Percentiles rank a stretch among this genome's conserved stretches.
Conservation (phyloP, 2,329 filamentous ascomycete genomes). For the Fusarium beomiforme region DNA sequence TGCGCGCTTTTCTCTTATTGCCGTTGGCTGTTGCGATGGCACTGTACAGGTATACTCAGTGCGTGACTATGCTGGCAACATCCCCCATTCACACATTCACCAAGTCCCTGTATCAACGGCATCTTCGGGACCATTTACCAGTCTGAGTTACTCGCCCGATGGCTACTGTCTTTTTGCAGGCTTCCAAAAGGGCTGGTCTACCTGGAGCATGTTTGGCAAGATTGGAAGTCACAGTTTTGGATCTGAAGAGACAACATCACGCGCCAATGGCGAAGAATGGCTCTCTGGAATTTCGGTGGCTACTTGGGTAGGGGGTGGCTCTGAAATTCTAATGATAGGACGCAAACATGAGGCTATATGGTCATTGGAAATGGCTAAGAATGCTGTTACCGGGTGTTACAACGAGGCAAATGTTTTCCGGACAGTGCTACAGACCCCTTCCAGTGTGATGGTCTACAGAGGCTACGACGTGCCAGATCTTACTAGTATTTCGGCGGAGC, state of each 20-base stretch:
- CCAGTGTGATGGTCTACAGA: slow-evolving; percentile 89
- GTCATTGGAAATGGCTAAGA: slow-evolving; percentile 91
- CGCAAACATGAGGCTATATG: slow-evolving; percentile 81
- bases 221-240: slow-evolving; percentile 85
- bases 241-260: slow-evolving; percentile 70
- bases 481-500: slow-evolving; percentile 90
- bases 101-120: slow-evolving; percentile 72
- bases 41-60: slow-evolving; percentile 90
- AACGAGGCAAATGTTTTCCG: slow-evolving; percentile 90
- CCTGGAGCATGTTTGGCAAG: slow-evolving; percentile 98
- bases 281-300: slow-evolving; percentile 80
- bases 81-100: slow-evolving; percentile 85
- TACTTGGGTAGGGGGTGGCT: slow-evolving; percentile 88
- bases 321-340: slow-evolving; percentile 81
- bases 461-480: slow-evolving; percentile 92
- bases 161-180: slow-evolving; percentile 96
- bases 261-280: slow-evolving; percentile 82
- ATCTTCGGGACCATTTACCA: slow-evolving; percentile 76
- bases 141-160: slow-evolving; percentile 88
- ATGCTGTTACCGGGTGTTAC: slow-evolving; percentile 91
- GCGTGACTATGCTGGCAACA: slow-evolving; percentile 92
- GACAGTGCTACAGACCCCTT: slow-evolving; percentile 87
- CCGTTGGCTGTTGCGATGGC: slow-evolving; percentile 83
- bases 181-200: slow-evolving; percentile 92
- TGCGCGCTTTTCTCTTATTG: slow-evolving; percentile 92